Evolutionary conservation across 1,139 yeast species (phyloP).

Genomic region (Arxiozyma slooffiae): DNA sequence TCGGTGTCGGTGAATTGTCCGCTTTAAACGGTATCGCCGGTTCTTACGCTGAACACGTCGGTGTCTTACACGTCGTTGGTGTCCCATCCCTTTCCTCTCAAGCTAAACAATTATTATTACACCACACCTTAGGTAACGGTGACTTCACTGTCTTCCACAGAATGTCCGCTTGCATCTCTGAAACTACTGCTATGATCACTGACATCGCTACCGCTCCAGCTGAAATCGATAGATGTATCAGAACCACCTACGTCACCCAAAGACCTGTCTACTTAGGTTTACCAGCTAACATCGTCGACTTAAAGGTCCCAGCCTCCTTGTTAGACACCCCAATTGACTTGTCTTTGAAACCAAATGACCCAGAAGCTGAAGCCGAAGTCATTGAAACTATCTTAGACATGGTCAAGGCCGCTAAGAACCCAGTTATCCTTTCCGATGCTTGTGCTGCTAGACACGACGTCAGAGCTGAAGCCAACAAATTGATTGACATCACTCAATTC

Average conservation of each 20-base stretch:
- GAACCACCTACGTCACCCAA: slow-evolving; percentile 60
- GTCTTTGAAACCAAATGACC: slow-evolving; percentile 50
- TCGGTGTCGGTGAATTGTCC: slow-evolving; percentile 81
- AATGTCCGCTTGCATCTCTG: slow-evolving; percentile 64
- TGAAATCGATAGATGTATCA: slow-evolving; percentile 64
- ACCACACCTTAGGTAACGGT: slow-evolving; percentile 75
- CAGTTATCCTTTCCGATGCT: slow-evolving; percentile 74
- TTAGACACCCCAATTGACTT: slow-evolving; percentile 60
- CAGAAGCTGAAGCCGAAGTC: slow-evolving; percentile 65
- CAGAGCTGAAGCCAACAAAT: slow-evolving; percentile 47
- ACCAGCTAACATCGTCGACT: slow-evolving; percentile 74
- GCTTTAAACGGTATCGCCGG: slow-evolving; percentile 82
- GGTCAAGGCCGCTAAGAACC: slow-evolving; percentile 51
- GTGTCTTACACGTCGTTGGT: slow-evolving; percentile 77
- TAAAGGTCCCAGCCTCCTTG: slow-evolving; percentile 44
- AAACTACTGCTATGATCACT: slow-evolving; percentile 53
- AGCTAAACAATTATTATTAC: slow-evolving; percentile 48
- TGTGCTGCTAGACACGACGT: slow-evolving; percentile 75
- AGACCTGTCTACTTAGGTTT: slow-evolving; percentile 78
- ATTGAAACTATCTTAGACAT: slow-evolving; percentile 45
- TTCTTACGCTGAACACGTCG: slow-evolving; percentile 69
- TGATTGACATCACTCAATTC: slow-evolving; percentile 64
- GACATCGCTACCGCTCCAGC: slow-evolving; percentile 56
- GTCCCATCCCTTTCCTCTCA: slow-evolving; percentile 57
- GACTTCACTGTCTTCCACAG: slow-evolving; percentile 70